Base-by-base conservation (phyloP, 257 asterid species). In the Solanum boliviense region DNA sequence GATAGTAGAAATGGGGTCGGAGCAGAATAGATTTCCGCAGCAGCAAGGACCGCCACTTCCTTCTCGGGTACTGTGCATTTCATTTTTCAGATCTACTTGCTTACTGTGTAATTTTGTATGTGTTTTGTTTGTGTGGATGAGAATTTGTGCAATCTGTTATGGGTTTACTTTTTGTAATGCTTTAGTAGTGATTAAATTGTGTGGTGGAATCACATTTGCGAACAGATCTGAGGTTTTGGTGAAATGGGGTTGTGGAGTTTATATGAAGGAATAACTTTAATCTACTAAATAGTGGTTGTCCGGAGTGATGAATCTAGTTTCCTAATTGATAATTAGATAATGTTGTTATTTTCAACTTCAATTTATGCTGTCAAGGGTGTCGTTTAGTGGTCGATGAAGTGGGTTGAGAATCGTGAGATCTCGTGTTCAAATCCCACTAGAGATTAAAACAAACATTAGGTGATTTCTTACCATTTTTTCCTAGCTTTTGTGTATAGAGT, bases 21-120 rank as follows among this genome's bases (percentile, higher is more conserved):
- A 93, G 94, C 95, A 89, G 90, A 91, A 92, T 84, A 90, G 94
- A 82, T 92, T 94, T 91, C 91, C 92, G 90, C 95, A 88, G 58
- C 95, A 91, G 27, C 93, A 76, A 75, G 93, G 90, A 56, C 92
- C 90, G 23, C 90, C 92, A 81, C 89, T 38, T 73, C 67, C 71
- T 12, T 86, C 94, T 83, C 93, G 94, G 94, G 96, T 73, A 73
- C 18, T 73, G 31, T 73, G 44, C 82, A 4, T 21, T 70, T 70
- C n/a, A 73, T 56, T 78, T 65, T 31, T 31, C 89, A 87, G 89
- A 87, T 87, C 87, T 81, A 87, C 56, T 86, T 75, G 25, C 76
- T 76, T 62, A 27, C 41, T 84, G 81, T 31, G 74, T 83, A 52
- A 11, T 81, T 73, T 74, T 13, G 29, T 18, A 2, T 82, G 67